Percentiles rank a stretch among this genome's conserved stretches.
phyloP scores from a whole-genome alignment of 2,329 filamentous ascomycete genomes.

The Paramyrothecium roridum region DNA sequence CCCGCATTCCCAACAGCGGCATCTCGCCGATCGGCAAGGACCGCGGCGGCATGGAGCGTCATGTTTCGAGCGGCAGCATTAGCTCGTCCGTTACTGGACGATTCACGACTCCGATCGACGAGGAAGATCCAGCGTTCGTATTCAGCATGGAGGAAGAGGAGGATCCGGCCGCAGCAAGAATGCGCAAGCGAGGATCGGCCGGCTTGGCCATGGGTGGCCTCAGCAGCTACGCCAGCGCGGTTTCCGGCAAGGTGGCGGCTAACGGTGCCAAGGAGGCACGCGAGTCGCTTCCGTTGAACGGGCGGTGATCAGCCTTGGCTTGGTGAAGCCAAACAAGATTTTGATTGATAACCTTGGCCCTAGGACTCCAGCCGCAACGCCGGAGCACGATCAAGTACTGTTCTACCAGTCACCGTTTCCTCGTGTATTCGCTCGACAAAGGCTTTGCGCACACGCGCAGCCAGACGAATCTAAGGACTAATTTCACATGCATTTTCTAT shows the following conservation, averaged over 20 bases:
- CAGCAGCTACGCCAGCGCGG: slow-evolving; percentile 38
- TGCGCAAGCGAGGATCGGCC: slow-evolving; percentile 47
- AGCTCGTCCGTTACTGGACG: slow-evolving; percentile 51
- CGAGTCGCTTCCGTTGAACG: slow-evolving; percentile 24
- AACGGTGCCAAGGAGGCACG: slow-evolving; percentile 23
- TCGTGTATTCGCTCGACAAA: no score
- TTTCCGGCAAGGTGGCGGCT: slow-evolving; percentile 22
- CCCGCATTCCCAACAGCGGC: slow-evolving; percentile 35
- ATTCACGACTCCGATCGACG: slow-evolving; percentile 63
- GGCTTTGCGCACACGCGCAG: no score
- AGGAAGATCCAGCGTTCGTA: slow-evolving; percentile 61
- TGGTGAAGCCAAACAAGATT: not conserved
- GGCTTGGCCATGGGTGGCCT: slow-evolving; percentile 35
- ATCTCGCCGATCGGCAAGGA: slow-evolving; percentile 37
- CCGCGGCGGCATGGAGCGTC: slow-evolving; percentile 48
- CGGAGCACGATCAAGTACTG: not conserved
- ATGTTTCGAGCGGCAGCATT: slow-evolving; percentile 58
- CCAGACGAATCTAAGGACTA: no score
- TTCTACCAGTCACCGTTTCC: no score
- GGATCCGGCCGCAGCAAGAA: slow-evolving; percentile 42
- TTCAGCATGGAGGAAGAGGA: slow-evolving; percentile 65
- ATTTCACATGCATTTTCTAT: not conserved
- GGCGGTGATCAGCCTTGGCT: slow-evolving; percentile 19
- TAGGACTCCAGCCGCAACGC: no score
- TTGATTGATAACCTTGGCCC: no score